These are phyloP conservation scores for Begonia peltatifolia DNA, from an alignment of 306 rosid genomes.

Conservation along the genomic window DNA sequence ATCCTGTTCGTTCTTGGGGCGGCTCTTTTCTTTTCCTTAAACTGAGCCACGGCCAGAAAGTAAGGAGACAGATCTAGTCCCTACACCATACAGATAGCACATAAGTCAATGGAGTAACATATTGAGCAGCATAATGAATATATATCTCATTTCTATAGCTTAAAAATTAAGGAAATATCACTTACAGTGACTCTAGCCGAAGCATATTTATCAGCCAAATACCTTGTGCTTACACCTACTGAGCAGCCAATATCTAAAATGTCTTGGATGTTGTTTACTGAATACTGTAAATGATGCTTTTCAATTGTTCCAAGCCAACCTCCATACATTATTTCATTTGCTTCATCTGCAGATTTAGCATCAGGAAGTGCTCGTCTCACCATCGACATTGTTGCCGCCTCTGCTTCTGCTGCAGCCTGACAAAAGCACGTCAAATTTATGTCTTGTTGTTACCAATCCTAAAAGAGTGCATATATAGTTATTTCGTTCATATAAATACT, in stretches of 20 bases:
- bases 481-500: not conserved
- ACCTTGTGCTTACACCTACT: constrained; percentile 41
- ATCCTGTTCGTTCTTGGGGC: constrained; percentile 26
- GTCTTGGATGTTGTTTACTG: constrained; percentile 26
- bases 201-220: constrained; percentile 44
- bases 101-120: constrained; percentile 1
- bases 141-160: no score
- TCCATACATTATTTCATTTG: constrained; percentile 28
- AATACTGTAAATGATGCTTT: constrained; percentile 34
- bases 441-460: not conserved
- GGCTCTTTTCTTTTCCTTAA: constrained; percentile 27
- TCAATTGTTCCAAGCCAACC: constrained; percentile 47
- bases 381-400: constrained; percentile 55
- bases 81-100: constrained; percentile 22
- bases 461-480: no score
- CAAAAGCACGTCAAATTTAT: constrained; percentile 5
- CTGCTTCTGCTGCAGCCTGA: constrained; percentile 73
- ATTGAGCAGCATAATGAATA: no score
- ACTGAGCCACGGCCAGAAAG: constrained; percentile 56
- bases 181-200: constrained; percentile 41
- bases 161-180: constrained; percentile 4
- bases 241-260: constrained; percentile 57
- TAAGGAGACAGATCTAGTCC: constrained; percentile 63
- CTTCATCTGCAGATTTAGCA: constrained; percentile 40
- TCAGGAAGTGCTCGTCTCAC: constrained; percentile 30